Evolutionary conservation across 2,329 filamentous ascomycete genomes (phyloP).

Genomic region (Fusarium buxicola): DNA sequence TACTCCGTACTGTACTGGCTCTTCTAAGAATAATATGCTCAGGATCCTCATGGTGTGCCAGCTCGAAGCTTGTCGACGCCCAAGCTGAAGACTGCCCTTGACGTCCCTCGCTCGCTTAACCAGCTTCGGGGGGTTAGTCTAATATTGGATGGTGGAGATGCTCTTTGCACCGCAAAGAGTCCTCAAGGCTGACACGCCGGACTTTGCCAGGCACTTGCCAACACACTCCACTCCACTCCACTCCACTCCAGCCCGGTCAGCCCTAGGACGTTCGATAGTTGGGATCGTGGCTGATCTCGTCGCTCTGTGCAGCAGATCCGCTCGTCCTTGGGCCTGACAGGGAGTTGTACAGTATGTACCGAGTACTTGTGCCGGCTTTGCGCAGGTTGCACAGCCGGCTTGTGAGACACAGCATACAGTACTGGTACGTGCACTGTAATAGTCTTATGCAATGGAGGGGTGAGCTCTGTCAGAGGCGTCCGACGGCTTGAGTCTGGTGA

Average conservation of each 20-base stretch:
- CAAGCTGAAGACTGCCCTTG: slow-evolving; percentile 17
- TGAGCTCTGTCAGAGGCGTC: slow-evolving; percentile 19
- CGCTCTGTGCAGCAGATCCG: slow-evolving; percentile 1
- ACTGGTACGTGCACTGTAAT: too few relatives aligned
- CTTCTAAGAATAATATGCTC: slow-evolving; percentile 26
- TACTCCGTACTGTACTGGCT: too few relatives aligned
- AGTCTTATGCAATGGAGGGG: slow-evolving; percentile 2
- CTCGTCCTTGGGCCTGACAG: neutral
- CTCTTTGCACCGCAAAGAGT: slow-evolving; percentile 18
- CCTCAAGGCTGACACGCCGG: slow-evolving; percentile 32
- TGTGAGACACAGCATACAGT: slow-evolving; percentile 17
- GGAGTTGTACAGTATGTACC: too few relatives aligned
- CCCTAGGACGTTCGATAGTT: slow-evolving; percentile 43
- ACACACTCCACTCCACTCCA: neutral
- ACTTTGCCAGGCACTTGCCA: slow-evolving; percentile 8
- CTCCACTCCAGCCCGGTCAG: slow-evolving; percentile 39
- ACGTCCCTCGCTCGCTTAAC: slow-evolving; percentile 27
- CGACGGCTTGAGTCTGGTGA: slow-evolving; percentile 28
- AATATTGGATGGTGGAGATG: slow-evolving; percentile 24
- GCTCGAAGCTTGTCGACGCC: slow-evolving; percentile 25
- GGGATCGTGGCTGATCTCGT: slow-evolving; percentile 24
- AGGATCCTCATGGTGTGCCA: slow-evolving; percentile 8
- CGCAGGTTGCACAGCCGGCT: slow-evolving; percentile 36
- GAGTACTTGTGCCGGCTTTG: slow-evolving; percentile 19
- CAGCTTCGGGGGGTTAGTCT: slow-evolving; percentile 24